A percentile compares a stretch with the other conserved stretches of the same genome.
These are phyloP conservation scores for Pholiota conissans DNA, from an alignment of 768 basidiomycete species.

Conservation along the genomic window DNA sequence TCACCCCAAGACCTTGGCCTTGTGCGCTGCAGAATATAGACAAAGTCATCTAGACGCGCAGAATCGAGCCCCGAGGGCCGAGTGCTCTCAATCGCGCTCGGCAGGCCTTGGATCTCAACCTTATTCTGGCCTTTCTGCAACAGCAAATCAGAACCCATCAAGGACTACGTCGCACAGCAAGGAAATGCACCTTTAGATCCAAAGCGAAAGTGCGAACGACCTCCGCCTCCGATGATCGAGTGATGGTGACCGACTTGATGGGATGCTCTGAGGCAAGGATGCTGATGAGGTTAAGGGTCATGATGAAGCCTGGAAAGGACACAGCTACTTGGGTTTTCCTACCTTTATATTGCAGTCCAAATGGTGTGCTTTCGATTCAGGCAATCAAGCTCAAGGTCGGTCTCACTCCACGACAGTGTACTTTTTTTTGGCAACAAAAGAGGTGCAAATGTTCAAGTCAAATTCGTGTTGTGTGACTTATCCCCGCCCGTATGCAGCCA, in stretches of 20 bases:
- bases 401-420: too few relatives aligned
- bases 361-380: too few relatives aligned
- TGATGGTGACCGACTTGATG: conserved; percentile 57
- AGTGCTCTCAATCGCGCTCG: conserved; percentile 51
- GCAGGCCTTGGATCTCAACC: conserved; percentile 47
- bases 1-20: conserved; percentile 14
- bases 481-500: too few relatives aligned
- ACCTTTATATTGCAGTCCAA: too few relatives aligned
- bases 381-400: too few relatives aligned
- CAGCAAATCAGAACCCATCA: not conserved
- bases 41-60: conserved; percentile 54
- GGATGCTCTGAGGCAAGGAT: conserved; percentile 40
- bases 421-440: too few relatives aligned
- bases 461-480: too few relatives aligned
- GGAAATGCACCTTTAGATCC: conserved; percentile 44
- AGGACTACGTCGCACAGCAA: not conserved
- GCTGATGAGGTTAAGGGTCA: conserved; percentile 4
- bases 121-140: conserved; percentile 53
- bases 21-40: conserved; percentile 39
- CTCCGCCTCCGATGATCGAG: conserved; percentile 57
- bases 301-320: not conserved
- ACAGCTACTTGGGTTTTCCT: not conserved
- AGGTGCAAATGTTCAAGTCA: too few relatives aligned
- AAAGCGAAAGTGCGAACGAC: conserved; percentile 51
- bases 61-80: conserved; percentile 51